Evolutionary conservation across 2,329 filamentous ascomycete genomes (phyloP).

Genomic region (Phialophora verrucosa): DNA sequence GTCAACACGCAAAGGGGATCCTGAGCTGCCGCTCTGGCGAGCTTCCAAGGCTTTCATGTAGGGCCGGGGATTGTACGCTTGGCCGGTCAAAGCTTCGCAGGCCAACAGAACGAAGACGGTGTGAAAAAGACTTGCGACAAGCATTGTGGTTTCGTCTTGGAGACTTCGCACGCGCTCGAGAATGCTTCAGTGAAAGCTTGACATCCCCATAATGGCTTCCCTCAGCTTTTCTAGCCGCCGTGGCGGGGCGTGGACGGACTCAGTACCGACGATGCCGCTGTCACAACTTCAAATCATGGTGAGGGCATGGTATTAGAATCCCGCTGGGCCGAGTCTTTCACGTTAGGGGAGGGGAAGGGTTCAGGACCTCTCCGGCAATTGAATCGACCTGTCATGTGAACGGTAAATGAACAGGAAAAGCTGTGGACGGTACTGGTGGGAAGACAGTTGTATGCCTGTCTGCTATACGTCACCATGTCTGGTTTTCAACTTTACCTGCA

Average conservation of each 20-base stretch:
- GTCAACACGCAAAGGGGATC: constrained; percentile 46
- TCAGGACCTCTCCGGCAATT: neutral
- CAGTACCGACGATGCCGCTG: neutral
- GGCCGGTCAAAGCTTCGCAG: neutral
- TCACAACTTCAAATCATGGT: neutral
- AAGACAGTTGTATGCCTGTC: neutral
- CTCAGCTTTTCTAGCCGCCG: neutral
- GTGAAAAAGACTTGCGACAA: neutral
- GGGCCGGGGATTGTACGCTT: constrained; percentile 21
- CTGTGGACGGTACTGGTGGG: neutral
- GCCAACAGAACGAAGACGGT: constrained; percentile 1
- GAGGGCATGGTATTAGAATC: too few relatives aligned
- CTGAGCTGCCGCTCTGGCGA: constrained; percentile 19
- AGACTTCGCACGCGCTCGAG: neutral
- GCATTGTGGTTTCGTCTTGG: neutral
- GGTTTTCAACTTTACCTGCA: neutral
- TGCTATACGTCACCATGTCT: neutral
- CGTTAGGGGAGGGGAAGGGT: neutral
- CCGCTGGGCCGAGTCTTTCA: neutral
- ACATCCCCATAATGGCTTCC: neutral
- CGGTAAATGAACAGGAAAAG: neutral
- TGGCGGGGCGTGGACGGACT: neutral
- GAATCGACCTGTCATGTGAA: constrained; percentile 5
- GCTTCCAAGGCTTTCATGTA: constrained; percentile 19
- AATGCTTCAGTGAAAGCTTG: constrained; percentile 1